Evolutionary conservation across 2,329 filamentous ascomycete species (phyloP), one percentile per base, ranked within the genome.

Genomic region (Talaromyces sp.): DNA sequence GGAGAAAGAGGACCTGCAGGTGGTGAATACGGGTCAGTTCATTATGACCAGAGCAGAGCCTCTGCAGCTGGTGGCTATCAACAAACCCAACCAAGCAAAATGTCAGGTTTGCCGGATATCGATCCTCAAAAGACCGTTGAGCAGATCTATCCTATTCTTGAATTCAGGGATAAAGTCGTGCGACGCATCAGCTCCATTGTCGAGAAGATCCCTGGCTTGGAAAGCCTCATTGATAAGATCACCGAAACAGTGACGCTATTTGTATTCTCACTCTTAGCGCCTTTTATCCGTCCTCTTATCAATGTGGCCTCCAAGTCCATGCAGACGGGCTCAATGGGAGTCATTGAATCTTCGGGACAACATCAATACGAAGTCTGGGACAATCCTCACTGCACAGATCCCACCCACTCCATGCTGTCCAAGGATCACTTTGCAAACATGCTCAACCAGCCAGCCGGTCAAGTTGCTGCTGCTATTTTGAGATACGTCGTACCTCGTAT

Each of bases 111-210:
- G 83, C 90, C 87, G 72, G 83, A 87, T 73, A 91, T 96, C 67
- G 93, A 97, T 72, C 89, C 91, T 0, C 86, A 91, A 70, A 89
- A 92, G 77, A 90, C 89, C 0, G 85, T 90, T 15, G 82, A 85
- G 45, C 88, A 96, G 79, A 97, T 99, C 69, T 98, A 98, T 73
- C 95, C 95, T 0, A 97, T 99, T 67, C 85, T 99, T 0, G 86
- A 91, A 67, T 99, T 98, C 83, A 87, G 94, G 67, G 95, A 99
- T 81, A 95, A 90, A 73, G 93, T 99, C 63, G 93, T 97, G 60
- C 92, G 92, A 70, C 86, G 89, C 47, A 93, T 99, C 77, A 92
- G 88, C 73, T 86, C 88, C 45, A 90, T 93, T 61, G 92, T 98
- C 70, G 88, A 93, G 72, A 97, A 96, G 81, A 90, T 99, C 45